Evolutionary conservation across 2,329 filamentous ascomycete genomes (phyloP).

Genomic region (Parastagonospora avenae): DNA sequence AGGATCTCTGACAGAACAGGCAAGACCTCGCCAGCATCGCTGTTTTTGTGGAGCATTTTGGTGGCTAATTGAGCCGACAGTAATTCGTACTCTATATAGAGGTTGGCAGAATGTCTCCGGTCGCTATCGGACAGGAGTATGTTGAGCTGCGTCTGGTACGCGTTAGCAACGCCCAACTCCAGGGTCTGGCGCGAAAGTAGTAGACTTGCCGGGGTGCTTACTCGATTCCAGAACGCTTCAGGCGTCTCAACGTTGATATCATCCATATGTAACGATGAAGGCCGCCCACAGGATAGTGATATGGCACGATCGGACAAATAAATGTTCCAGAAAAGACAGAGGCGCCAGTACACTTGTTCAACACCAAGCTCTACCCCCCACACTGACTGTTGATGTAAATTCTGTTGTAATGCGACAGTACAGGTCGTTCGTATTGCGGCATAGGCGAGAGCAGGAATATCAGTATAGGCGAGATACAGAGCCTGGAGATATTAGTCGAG

Average conservation of each 20-base stretch:
- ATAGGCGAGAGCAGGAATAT: conserved; percentile 36
- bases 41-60: conserved; percentile 11
- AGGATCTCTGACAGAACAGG: not conserved
- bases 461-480: conserved; percentile 29
- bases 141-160: not conserved
- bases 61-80: conserved; percentile 32
- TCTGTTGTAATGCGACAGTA: conserved; percentile 33
- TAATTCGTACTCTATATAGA: conserved; percentile 22
- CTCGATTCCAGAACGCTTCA: conserved; percentile 20
- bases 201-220: conserved; percentile 9
- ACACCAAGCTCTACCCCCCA: conserved; percentile 15
- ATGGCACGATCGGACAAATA: conserved; percentile 35
- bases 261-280: conserved; percentile 32
- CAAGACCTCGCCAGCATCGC: not conserved
- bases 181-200: not conserved
- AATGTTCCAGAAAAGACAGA: conserved; percentile 38
- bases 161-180: not conserved
- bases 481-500: conserved; percentile 24
- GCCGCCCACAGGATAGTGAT: conserved; percentile 37
- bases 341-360: conserved; percentile 25
- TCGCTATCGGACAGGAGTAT: conserved; percentile 13
- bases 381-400: conserved; percentile 33
- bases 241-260: conserved; percentile 36
- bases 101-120: conserved; percentile 13
- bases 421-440: conserved; percentile 35